Percentiles rank a stretch among this genome's conserved stretches.
Conservation (phyloP, 1,284 basidiomycete species). For the Taiwanofungus camphoratus region DNA sequence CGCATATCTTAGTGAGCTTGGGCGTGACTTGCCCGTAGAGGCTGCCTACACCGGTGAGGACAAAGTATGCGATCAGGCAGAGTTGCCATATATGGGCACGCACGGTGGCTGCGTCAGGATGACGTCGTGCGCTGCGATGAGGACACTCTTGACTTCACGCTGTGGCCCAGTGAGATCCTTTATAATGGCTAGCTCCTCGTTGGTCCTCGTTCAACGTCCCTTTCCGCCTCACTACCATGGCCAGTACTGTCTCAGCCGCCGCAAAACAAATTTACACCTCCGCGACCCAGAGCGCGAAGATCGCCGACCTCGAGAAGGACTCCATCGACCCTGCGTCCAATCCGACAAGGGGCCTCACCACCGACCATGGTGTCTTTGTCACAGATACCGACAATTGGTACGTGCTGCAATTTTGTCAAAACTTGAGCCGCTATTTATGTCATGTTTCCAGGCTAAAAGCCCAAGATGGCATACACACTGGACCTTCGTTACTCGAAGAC, state of each 20-base stretch:
- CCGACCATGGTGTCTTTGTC: constrained; percentile 56
- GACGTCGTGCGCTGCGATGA: constrained; percentile 1
- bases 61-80: too few species aligned
- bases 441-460: constrained; percentile 44
- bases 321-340: constrained; percentile 31
- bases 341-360: constrained; percentile 41
- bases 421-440: neutral
- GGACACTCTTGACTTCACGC: neutral
- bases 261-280: constrained; percentile 25
- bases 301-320: constrained; percentile 40
- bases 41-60: too few species aligned
- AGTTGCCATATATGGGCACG: too few species aligned
- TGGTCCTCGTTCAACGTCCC: neutral
- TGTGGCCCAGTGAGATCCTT: neutral
- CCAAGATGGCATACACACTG: constrained; percentile 35
- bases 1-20: too few species aligned
- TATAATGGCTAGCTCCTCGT: neutral
- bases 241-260: constrained; percentile 18
- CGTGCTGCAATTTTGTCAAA: constrained; percentile 14
- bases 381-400: constrained; percentile 64
- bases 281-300: constrained; percentile 32
- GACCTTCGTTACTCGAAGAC: constrained; percentile 61
- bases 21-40: too few species aligned
- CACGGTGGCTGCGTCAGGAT: constrained; percentile 4
- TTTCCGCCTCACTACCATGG: constrained; percentile 12